Percentiles rank a stretch among this genome's conserved stretches.
Conservation (phyloP, 352 stramenopile genomes). For the Phytophthora pisi region DNA sequence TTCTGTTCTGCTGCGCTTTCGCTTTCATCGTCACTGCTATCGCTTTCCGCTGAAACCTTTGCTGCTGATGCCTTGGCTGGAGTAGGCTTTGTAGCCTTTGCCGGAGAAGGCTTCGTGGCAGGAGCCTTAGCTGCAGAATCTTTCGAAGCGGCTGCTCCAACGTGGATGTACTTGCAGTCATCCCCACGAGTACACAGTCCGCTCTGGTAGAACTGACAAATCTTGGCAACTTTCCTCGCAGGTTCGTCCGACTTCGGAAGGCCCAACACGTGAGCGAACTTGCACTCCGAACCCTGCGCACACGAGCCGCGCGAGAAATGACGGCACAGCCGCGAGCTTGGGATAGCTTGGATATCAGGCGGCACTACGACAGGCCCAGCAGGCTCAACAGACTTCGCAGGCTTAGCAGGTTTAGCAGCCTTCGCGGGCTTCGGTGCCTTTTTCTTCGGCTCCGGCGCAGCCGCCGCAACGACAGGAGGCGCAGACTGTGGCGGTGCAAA, state of each 20-base stretch:
- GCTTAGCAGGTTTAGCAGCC: neutral
- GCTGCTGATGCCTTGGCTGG: no score
- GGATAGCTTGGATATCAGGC: constrained; percentile 39
- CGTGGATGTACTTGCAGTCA: constrained; percentile 55
- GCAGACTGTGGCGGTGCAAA: constrained; percentile 6
- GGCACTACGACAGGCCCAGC: constrained; percentile 4
- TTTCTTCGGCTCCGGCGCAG: constrained; percentile 15
- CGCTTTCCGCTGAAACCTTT: constrained; percentile 3
- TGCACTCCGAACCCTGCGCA: constrained; percentile 35
- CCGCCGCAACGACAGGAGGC: neutral
- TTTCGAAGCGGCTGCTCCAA: constrained; percentile 10
- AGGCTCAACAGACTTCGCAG: neutral
- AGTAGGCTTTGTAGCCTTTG: no score
- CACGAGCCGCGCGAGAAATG: constrained; percentile 65
- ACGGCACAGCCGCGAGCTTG: constrained; percentile 46
- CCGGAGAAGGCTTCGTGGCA: no score
- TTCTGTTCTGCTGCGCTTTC: constrained; percentile 19
- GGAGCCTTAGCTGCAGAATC: neutral
- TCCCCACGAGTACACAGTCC: constrained; percentile 60
- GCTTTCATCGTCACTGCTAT: constrained; percentile 2
- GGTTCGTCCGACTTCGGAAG: constrained; percentile 6
- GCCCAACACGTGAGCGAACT: constrained; percentile 55
- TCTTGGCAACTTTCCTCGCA: constrained; percentile 33
- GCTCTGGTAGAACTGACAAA: constrained; percentile 58
- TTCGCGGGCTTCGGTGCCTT: neutral